These are phyloP conservation scores for Yamadazyma trypodendri DNA, from an alignment of 1,139 yeast species.

Conservation along the genomic window DNA sequence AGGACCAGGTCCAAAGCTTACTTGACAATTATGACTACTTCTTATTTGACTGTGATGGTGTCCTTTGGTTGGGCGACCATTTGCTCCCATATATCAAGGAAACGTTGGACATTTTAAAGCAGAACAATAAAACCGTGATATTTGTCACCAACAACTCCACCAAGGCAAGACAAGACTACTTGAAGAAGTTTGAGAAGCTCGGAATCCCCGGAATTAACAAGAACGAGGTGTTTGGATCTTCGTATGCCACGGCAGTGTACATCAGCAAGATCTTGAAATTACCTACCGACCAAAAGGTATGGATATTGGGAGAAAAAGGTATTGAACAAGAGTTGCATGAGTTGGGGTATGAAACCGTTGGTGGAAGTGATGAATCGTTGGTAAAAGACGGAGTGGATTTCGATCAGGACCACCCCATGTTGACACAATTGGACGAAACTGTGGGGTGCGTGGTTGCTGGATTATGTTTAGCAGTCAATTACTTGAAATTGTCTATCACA, in stretches of 20 bases:
- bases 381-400: slow-evolving; percentile 31
- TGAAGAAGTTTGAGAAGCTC: slow-evolving; percentile 68
- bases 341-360: slow-evolving; percentile 41
- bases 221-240: slow-evolving; percentile 84
- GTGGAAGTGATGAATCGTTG: slow-evolving; percentile 39
- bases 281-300: slow-evolving; percentile 54
- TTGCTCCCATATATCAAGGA: slow-evolving; percentile 41
- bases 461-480: slow-evolving; percentile 71
- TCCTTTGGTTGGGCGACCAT: slow-evolving; percentile 50
- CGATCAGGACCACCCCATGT: slow-evolving; percentile 31
- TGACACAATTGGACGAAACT: slow-evolving; percentile 54
- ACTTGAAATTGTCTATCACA: slow-evolving; percentile 77
- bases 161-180: slow-evolving; percentile 76
- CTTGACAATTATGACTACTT: slow-evolving; percentile 40
- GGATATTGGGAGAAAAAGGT: slow-evolving; percentile 49
- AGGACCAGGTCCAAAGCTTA: slow-evolving; percentile 18
- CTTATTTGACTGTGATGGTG: slow-evolving; percentile 50
- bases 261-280: slow-evolving; percentile 72
- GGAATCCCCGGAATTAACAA: slow-evolving; percentile 65
- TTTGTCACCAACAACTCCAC: slow-evolving; percentile 97
- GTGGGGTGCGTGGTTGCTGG: slow-evolving; percentile 94
- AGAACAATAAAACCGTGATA: slow-evolving; percentile 56
- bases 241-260: slow-evolving; percentile 89
- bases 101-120: slow-evolving; percentile 35
- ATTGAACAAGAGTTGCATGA: slow-evolving; percentile 44